Base-by-base conservation (phyloP, 1,284 basidiomycete species). In the Boletus semigastroideus region DNA sequence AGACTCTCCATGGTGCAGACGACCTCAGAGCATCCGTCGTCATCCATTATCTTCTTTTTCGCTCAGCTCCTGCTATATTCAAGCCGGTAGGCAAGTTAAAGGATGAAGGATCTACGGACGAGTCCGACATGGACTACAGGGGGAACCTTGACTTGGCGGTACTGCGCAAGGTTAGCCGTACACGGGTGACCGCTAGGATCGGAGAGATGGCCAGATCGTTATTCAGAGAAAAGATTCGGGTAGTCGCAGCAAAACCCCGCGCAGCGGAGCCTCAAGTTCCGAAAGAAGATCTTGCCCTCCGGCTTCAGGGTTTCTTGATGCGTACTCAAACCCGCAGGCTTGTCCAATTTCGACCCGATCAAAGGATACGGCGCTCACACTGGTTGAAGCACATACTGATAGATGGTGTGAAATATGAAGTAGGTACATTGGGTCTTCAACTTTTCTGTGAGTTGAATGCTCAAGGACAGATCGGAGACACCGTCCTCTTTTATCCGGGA, bases 111-210 rank as follows among this genome's bases (percentile, higher is more conserved):
- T 42, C 47, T 9, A 51, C 40, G 25, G 25, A 2, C 20, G 45
- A 52, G 19, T 20, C 46, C 19, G 31, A 17, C 19, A 30, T 53
- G 13, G 49, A 63, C 9, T 62, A 70, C 7, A 59, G 66, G 1
- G 72, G 74, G 0, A 79, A 82, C 54, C 66, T 73, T 4, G 85
- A 88, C 57, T 58, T 78, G 2, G 76, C 73, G 1, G 78, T 86
- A 4, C 68, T 86, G 12, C 77, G 73, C 16, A 1, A 1, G 8
- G 37, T 12, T 7, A 44, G 68, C 17, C 68, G 70, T 2, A 87
- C 84, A 0, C 78, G 79, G 47, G 83, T 87, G 3, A 87, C 85
- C 0, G 79, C 80, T 0, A 70, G 74, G 12, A 80, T 88, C 43
- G 75, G 73, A 13, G 58, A 66, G 14, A 66, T 89, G 12, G 77